These are phyloP conservation scores for Trichoderma virens DNA, from an alignment of 495 filamentous ascomycete genomes.

Conservation along the genomic window DNA sequence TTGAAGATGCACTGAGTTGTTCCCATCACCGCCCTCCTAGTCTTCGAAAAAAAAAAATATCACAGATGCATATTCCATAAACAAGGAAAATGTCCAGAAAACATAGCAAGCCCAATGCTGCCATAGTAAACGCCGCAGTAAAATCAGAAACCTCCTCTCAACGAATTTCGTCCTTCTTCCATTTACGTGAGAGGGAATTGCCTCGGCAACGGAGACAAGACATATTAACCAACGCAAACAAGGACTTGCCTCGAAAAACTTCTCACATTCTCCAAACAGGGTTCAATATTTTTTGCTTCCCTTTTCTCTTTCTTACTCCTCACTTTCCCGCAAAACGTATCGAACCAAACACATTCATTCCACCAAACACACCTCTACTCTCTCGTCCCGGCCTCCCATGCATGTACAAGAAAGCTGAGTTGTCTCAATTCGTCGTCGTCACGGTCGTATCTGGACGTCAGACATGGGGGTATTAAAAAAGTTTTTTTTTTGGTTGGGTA, in stretches of 20 bases:
- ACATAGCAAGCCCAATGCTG: background rate
- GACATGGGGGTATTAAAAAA: constrained; percentile 5
- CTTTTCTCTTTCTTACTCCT: background rate
- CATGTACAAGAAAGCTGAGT: background rate
- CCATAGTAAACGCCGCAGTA: background rate
- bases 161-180: background rate
- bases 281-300: background rate
- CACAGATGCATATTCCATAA: constrained; percentile 5
- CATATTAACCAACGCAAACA: constrained; percentile 5
- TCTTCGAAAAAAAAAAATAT: background rate
- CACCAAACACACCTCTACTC: background rate
- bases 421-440: constrained; percentile 10
- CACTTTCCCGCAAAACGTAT: background rate
- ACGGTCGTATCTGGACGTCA: constrained; percentile 10
- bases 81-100: background rate
- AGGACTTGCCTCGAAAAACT: background rate
- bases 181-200: background rate
- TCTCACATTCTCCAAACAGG: background rate
- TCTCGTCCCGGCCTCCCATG: background rate
- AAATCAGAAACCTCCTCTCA: background rate
- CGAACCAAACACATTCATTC: background rate
- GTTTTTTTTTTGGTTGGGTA: background rate
- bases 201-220: constrained; percentile 1
- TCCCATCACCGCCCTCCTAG: background rate
- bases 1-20: background rate